Evolutionary conservation across 2,329 filamentous ascomycete species (phyloP), one percentile per base, ranked within the genome.

Genomic region (Alternaria postmessia): DNA sequence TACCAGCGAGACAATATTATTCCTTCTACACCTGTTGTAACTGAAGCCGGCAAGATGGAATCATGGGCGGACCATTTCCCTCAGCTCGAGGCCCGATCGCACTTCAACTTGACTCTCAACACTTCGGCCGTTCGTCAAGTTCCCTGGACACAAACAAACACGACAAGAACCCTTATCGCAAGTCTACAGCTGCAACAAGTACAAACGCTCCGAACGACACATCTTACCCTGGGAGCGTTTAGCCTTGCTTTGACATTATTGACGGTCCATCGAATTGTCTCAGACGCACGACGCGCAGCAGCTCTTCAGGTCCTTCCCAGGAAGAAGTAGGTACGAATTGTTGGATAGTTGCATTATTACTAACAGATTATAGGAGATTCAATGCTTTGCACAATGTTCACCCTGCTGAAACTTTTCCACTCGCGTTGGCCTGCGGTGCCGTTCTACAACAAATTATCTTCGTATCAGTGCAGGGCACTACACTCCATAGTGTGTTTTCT

Each of bases 341-440:
- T 5, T 14, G 12, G 9, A 24, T 9, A 18, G n/a, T 18, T 8
- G 16, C 9, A 51, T 20, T 7, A 14, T 47, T 3, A 42, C 69
- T 75, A 53, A 73, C 62, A 55, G 24, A 9, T 7, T 11, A 3
- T 43, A 80, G 78, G 63, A 70, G 70, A 53, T 76, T 78, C 64
- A 72, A 64, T 56, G 73, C 75, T 53, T 69, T 80, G 51, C 69
- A 69, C 26, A 76, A 75, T 51, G 73, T 80, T 32, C 78, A 80
- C 55, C 70, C 77, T 54, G 78, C 78, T 34, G 78, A 80, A 63
- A 76, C 70, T 46, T 79, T 80, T 62, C 77, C 78, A 64, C 75
- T 80, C 54, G 74, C 77, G 61, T 70, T 80, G 63, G 77, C 73
- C 64, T 72, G 72, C 65, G 72, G 73, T 69, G 73, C 75, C 57